These are phyloP conservation scores for Neurospora crassa DNA, from an alignment of 2,329 filamentous ascomycete species.

Conservation along the genomic window DNA sequence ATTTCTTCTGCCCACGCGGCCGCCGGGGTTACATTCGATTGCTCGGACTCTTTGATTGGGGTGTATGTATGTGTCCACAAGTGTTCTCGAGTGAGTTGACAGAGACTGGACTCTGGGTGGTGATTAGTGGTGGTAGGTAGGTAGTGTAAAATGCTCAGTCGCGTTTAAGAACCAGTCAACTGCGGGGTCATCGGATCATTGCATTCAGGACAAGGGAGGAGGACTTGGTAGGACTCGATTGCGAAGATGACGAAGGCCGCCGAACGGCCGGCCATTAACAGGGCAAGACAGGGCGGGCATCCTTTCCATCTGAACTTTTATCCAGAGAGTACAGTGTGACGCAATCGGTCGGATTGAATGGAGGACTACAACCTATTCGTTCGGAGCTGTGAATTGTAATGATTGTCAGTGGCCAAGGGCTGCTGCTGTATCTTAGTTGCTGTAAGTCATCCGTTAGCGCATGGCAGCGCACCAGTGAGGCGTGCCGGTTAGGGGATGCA, in stretches of 20 bases:
- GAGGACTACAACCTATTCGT: neutral
- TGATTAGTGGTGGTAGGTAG: neutral
- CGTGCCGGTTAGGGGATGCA: neutral
- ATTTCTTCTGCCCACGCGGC: neutral
- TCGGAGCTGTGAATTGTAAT: neutral
- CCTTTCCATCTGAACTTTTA: neutral
- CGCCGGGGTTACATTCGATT: neutral
- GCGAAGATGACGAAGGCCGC: neutral
- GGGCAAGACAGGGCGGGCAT: neutral
- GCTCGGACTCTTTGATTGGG: neutral
- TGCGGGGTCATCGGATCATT: neutral
- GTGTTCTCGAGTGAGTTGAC: no score
- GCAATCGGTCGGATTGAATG: neutral
- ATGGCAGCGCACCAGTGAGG: neutral
- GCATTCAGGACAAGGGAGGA: neutral
- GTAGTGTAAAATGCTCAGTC: neutral
- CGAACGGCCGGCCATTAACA: no score
- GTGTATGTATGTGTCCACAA: neutral
- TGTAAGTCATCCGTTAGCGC: neutral
- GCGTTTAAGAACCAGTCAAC: neutral
- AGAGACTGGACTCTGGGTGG: no score
- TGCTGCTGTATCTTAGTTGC: neutral
- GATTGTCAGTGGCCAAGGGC: neutral
- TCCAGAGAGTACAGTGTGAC: neutral
- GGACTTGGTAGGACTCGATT: neutral